Evolutionary conservation across 305 asterid genomes (phyloP).

Genomic region (Solanum hybrid): DNA sequence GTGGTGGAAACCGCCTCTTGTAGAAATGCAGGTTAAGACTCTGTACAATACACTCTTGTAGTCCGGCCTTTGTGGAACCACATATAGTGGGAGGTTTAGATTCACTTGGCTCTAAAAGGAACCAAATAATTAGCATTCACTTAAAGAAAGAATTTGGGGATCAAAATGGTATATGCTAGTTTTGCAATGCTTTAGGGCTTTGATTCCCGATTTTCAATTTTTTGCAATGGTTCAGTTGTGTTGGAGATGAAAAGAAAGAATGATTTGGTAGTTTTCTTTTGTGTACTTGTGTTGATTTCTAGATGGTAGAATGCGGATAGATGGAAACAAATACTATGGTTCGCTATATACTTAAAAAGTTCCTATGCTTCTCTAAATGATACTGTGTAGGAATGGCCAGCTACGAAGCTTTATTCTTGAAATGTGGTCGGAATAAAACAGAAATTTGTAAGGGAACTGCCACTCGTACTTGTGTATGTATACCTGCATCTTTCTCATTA

Average conservation of each 20-base stretch:
- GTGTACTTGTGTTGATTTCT: background rate
- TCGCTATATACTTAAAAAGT: background rate
- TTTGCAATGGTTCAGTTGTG: background rate
- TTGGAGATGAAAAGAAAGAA: background rate
- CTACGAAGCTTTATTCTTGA: background rate
- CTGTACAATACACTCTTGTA: background rate
- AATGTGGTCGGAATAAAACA: background rate
- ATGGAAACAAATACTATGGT: background rate
- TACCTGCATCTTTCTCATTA: background rate
- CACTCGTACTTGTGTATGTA: background rate
- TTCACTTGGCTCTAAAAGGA: background rate
- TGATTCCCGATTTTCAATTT: background rate
- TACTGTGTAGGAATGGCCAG: background rate
- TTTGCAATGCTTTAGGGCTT: background rate
- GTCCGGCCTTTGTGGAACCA: background rate
- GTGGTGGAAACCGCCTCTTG: background rate
- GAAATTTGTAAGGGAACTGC: background rate
- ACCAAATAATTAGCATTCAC: background rate
- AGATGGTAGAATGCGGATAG: background rate
- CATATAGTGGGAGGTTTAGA: background rate
- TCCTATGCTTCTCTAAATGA: background rate
- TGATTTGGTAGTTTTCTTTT: background rate
- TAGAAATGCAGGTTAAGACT: background rate
- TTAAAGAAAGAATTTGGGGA: background rate
- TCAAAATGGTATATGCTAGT: background rate